Evolutionary conservation across 1,139 yeast genomes (phyloP).

Genomic region (Nakaseomyces bracarensis): DNA sequence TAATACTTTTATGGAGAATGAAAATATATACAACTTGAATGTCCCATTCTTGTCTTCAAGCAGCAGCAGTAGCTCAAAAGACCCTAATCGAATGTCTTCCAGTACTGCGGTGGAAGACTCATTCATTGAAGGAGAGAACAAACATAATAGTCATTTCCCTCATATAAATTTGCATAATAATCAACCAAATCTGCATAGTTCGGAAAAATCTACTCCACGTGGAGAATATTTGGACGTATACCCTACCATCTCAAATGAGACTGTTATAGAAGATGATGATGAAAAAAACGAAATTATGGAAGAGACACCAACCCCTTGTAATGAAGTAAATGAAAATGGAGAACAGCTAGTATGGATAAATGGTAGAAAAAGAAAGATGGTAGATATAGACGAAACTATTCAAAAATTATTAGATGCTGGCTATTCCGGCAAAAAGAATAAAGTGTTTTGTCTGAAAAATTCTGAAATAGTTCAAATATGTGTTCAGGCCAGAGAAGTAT

Average conservation of each 20-base stretch:
- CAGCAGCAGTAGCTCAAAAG: neutral
- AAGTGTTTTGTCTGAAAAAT: conserved; percentile 72
- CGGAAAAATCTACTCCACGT: no score
- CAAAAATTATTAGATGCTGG: conserved; percentile 86
- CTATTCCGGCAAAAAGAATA: conserved; percentile 82
- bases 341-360: neutral
- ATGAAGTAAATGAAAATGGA: neutral
- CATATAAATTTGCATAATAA: neutral
- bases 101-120: conserved; percentile 2
- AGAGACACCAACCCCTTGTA: neutral
- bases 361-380: conserved; percentile 15
- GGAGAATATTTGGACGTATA: neutral
- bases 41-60: neutral
- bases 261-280: neutral
- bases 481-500: conserved; percentile 72
- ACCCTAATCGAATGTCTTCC: conserved; percentile 1
- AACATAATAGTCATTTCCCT: neutral
- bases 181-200: no score
- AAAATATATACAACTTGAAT: neutral
- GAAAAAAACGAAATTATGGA: neutral
- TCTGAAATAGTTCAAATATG: conserved; percentile 76
- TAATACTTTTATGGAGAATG: neutral
- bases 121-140: neutral
- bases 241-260: neutral
- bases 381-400: conserved; percentile 71